Evolutionary conservation across 202 grass and related monocot species (phyloP).

Genomic region (Hordeum pubiflorum): DNA sequence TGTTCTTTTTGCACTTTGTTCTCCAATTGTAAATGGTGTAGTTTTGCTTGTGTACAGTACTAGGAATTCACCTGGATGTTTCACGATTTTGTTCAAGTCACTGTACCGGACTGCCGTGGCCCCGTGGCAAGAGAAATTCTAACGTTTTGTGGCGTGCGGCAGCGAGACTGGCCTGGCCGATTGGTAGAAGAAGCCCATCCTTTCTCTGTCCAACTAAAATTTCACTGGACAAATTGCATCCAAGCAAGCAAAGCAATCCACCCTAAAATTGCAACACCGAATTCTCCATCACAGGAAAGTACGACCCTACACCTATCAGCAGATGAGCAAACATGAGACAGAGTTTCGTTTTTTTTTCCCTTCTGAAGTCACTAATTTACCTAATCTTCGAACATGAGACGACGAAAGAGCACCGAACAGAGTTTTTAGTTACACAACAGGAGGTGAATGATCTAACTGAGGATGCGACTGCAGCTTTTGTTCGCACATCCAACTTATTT

Average conservation of each 20-base stretch:
- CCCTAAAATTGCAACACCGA: not conserved
- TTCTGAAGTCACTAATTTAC: not conserved
- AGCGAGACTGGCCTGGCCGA: too few species aligned
- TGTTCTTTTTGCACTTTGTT: not conserved
- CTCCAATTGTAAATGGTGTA: not conserved
- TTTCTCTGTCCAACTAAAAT: not conserved
- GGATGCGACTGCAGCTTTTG: not conserved
- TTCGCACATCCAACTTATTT: constrained; percentile 28
- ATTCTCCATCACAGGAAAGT: not conserved
- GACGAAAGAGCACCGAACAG: not conserved
- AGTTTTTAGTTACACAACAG: constrained; percentile 2
- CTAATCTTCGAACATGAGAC: not conserved
- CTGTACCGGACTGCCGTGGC: too few species aligned
- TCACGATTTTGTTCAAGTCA: too few species aligned
- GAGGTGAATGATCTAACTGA: constrained; percentile 1
- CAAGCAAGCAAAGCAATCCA: not conserved
- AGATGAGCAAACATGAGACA: not conserved
- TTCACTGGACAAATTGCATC: not conserved
- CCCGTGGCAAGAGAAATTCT: too few species aligned
- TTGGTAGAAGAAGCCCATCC: too few species aligned
- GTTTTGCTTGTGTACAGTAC: not conserved
- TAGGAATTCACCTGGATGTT: too few species aligned
- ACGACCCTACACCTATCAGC: not conserved
- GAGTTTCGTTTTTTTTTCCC: not conserved
- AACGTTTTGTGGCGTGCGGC: too few species aligned